These are phyloP conservation scores for Multifurca ochricompacta DNA, from an alignment of 768 basidiomycete genomes.

Conservation along the genomic window DNA sequence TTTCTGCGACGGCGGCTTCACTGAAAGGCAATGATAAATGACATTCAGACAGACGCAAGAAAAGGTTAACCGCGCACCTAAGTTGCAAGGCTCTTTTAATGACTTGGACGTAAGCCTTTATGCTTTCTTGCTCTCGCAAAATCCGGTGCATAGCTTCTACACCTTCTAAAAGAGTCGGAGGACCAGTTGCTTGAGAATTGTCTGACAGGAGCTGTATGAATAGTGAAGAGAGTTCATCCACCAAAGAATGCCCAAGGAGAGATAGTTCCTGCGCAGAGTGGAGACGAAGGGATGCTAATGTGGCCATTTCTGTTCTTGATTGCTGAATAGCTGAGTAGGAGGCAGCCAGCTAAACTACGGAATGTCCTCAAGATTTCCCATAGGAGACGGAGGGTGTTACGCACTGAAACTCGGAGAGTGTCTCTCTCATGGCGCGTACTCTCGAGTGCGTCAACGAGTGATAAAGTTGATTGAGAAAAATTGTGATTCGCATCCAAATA, in stretches of 20 bases:
- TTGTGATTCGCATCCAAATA: constrained; percentile 40
- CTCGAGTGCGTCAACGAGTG: constrained; percentile 41
- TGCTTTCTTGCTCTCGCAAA: constrained; percentile 67
- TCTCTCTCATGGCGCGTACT: constrained; percentile 31
- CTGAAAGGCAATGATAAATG: constrained; percentile 31
- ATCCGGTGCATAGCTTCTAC: constrained; percentile 72
- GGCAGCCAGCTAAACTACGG: constrained; percentile 49
- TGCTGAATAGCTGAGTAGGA: constrained; percentile 43
- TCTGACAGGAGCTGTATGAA: constrained; percentile 57
- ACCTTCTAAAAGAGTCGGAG: constrained; percentile 69
- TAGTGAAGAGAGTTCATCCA: constrained; percentile 69
- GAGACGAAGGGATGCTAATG: constrained; percentile 41
- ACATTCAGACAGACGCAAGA: not conserved
- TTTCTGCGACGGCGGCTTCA: constrained; percentile 50
- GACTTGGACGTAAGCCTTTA: constrained; percentile 69
- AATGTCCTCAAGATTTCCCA: constrained; percentile 29
- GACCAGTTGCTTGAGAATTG: constrained; percentile 37
- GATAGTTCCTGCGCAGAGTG: constrained; percentile 66
- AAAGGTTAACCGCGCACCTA: constrained; percentile 43
- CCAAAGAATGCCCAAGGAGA: constrained; percentile 64
- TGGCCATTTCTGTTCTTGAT: constrained; percentile 42
- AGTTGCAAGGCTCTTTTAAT: constrained; percentile 62
- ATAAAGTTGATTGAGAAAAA: constrained; percentile 30
- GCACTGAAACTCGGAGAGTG: constrained; percentile 26
- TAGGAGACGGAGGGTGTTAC: constrained; percentile 14